Conservation (phyloP, 768 basidiomycete species). For the Kockovaella imperatae region DNA sequence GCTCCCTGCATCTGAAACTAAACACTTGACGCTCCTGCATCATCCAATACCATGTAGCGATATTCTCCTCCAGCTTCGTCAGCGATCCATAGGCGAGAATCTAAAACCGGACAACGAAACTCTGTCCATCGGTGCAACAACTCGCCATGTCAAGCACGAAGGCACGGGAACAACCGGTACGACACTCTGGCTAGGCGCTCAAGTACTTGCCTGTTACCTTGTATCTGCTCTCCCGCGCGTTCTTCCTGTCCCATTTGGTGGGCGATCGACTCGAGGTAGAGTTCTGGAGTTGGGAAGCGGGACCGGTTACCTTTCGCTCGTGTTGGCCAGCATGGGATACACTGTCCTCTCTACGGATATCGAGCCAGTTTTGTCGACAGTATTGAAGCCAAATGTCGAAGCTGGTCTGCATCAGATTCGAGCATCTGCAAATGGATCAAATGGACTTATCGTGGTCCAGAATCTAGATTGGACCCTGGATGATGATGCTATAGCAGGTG, state of each 20-base stretch:
- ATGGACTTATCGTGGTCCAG: background rate
- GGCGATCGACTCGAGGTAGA: background rate
- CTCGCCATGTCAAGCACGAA: too few relatives aligned
- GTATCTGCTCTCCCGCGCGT: slow-evolving; percentile 20
- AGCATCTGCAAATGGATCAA: background rate
- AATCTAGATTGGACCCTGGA: slow-evolving; percentile 8
- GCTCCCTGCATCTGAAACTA: too few relatives aligned
- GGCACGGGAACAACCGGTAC: slow-evolving; percentile 64
- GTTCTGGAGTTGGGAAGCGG: slow-evolving; percentile 77
- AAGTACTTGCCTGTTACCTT: slow-evolving; percentile 63
- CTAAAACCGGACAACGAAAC: too few relatives aligned
- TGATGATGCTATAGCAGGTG: slow-evolving; percentile 23
- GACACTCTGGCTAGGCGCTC: slow-evolving; percentile 74
- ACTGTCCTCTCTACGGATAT: slow-evolving; percentile 72
- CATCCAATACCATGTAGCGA: too few relatives aligned
- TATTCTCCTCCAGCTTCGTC: too few relatives aligned
- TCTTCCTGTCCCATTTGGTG: background rate
- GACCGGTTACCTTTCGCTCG: slow-evolving; percentile 69
- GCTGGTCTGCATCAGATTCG: slow-evolving; percentile 6
- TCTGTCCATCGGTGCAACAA: too few relatives aligned
- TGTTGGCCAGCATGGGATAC: slow-evolving; percentile 62
- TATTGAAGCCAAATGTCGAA: slow-evolving; percentile 58
- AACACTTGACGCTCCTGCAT: too few relatives aligned
- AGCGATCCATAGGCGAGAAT: too few relatives aligned
- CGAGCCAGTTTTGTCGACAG: slow-evolving; percentile 55